These are phyloP conservation scores for Penicillium sp. DNA, from an alignment of 2,329 filamentous ascomycete species.

Conservation along the genomic window DNA sequence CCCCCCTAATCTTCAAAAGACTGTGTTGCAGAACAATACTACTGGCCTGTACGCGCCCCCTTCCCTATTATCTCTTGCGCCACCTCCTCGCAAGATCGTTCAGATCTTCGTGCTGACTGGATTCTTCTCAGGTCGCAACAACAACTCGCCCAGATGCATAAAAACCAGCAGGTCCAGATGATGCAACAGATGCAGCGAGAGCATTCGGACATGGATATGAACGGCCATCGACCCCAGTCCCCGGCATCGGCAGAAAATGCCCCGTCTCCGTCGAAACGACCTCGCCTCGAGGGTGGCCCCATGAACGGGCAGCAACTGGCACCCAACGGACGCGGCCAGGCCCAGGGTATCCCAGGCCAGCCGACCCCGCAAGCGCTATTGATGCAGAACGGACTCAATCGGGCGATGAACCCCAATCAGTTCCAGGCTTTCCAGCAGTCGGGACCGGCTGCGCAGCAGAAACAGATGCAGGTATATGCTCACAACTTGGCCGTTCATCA, in stretches of 20 bases:
- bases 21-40: constrained; percentile 65
- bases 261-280: constrained; percentile 83
- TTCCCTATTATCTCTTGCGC: no score
- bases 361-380: constrained; percentile 47
- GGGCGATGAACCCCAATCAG: no score
- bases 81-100: no score
- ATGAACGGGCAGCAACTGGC: constrained; percentile 73
- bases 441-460: constrained; percentile 58
- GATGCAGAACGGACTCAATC: constrained; percentile 60
- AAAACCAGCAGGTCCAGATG: constrained; percentile 47
- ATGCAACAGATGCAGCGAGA: constrained; percentile 82
- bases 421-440: constrained; percentile 64
- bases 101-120: constrained; percentile 21
- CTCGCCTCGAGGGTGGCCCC: constrained; percentile 64
- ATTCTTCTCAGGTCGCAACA: constrained; percentile 40
- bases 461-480: constrained; percentile 80
- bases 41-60: constrained; percentile 34
- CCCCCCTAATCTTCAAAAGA: constrained; percentile 52
- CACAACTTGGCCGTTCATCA: constrained; percentile 75
- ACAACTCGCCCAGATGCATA: constrained; percentile 60
- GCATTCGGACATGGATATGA: constrained; percentile 76
- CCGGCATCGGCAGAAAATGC: constrained; percentile 77
- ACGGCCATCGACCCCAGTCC: constrained; percentile 69
- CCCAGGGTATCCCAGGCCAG: constrained; percentile 63
- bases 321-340: constrained; percentile 61